These are phyloP conservation scores for Cunninghamia lanceolata DNA, from an alignment of 75 land plant genomes.

Conservation along the genomic window DNA sequence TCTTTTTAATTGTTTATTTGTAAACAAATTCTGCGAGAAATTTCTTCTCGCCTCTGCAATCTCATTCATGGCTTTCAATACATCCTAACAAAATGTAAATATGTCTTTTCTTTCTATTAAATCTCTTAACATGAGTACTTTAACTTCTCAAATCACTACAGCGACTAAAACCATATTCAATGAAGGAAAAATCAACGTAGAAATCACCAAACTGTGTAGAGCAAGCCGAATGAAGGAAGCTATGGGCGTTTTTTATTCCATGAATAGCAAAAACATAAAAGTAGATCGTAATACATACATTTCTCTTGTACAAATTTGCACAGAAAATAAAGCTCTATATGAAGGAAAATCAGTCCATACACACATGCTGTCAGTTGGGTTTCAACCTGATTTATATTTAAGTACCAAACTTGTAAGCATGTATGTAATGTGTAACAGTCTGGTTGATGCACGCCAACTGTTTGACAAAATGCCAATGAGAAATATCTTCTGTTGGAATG, in stretches of 20 bases:
- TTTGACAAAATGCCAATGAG: conserved; percentile 34
- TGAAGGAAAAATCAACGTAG: background rate
- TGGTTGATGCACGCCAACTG: conserved; percentile 26
- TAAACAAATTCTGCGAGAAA: too few relatives aligned
- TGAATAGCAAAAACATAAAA: background rate
- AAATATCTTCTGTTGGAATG: conserved; percentile 37
- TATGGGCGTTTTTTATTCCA: background rate
- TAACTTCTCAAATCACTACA: background rate
- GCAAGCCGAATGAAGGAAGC: background rate
- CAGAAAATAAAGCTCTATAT: background rate
- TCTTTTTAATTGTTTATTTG: too few relatives aligned
- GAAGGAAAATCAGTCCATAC: conserved; percentile 4
- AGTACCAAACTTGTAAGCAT: conserved; percentile 27
- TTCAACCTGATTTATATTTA: background rate
- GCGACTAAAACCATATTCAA: background rate
- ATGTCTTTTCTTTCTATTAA: background rate
- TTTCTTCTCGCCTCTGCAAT: background rate
- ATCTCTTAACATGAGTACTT: background rate
- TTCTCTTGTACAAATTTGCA: conserved; percentile 1
- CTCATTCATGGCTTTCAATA: background rate
- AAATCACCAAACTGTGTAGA: background rate
- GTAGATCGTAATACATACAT: background rate
- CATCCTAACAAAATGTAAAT: background rate
- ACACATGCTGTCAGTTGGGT: background rate
- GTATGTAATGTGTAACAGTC: conserved; percentile 24